Conservation (phyloP, 1,284 basidiomycete species). For the Clitocybe nebularis region DNA sequence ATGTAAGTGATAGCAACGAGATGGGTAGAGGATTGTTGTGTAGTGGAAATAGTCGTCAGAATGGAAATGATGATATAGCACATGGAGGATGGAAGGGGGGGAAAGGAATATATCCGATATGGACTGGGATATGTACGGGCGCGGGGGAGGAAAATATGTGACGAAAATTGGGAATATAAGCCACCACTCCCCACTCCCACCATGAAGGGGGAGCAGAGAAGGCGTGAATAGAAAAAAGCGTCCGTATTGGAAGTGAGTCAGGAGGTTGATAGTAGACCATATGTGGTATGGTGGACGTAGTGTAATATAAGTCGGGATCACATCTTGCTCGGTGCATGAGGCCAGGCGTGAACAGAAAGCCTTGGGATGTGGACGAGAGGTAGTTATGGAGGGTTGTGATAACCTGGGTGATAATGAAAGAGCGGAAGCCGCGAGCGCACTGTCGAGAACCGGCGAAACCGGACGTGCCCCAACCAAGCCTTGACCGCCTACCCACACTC, state of each 20-base stretch:
- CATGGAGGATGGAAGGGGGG: slow-evolving; percentile 13
- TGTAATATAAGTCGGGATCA: slow-evolving; percentile 22
- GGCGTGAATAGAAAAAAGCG: slow-evolving; percentile 60
- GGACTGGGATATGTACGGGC: slow-evolving; percentile 29
- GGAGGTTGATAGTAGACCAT: slow-evolving; percentile 23
- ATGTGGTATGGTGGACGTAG: slow-evolving; percentile 21
- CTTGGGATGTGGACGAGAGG: slow-evolving; percentile 5
- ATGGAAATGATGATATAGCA: slow-evolving; percentile 10
- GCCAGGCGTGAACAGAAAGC: not conserved
- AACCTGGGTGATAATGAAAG: slow-evolving; percentile 19
- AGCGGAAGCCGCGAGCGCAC: slow-evolving; percentile 24
- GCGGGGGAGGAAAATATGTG: slow-evolving; percentile 22
- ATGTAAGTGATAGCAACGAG: slow-evolving; percentile 20
- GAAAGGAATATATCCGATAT: slow-evolving; percentile 10
- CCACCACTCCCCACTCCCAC: slow-evolving; percentile 27
- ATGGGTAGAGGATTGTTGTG: slow-evolving; percentile 12
- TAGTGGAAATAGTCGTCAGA: slow-evolving; percentile 19
- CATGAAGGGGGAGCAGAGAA: slow-evolving; percentile 22
- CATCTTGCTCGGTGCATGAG: slow-evolving; percentile 12
- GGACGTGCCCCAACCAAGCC: slow-evolving; percentile 41
- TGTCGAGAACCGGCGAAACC: slow-evolving; percentile 28
- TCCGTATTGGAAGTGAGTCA: slow-evolving; percentile 52
- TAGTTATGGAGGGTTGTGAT: slow-evolving; percentile 13
- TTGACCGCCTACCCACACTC: slow-evolving; percentile 26
- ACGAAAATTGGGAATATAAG: slow-evolving; percentile 20